Evolutionary conservation across 164 flowering plant species (phyloP), one percentile per base, ranked within the genome.

Genomic region (Nymphaea thermarum): DNA sequence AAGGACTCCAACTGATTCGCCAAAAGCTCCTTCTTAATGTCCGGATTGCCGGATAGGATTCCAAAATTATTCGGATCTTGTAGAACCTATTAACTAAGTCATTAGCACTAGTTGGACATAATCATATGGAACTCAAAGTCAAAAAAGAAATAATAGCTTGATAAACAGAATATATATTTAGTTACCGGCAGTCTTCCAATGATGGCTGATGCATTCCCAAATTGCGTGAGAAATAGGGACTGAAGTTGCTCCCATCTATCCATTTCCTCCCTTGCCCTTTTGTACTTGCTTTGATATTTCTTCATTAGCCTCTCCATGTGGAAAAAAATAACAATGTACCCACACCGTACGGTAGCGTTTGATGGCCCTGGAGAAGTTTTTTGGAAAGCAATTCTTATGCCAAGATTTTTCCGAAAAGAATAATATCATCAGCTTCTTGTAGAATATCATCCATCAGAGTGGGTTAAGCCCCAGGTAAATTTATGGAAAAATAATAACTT

Each of bases 1-100:
- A 93, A 76, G n/a, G 93, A 81, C 14, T 83, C 85, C 89, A 89
- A 77, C 78, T 93, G 97, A 77, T 86, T 67, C 62, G 65, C 79
- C 80, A 66, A 18, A 6, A 91, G 71, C 1, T 80, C 87, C 55
- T 82, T 81, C 70, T 53, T 75, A 43, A 91, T 76, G 15, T 86
- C 88, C 42, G 64, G 73, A 4, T 84, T 70, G 64, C 73, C 64
- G 60, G 69, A 74, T 76, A 93, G 77, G 15, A 41, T 67, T 45
- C 90, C 91, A 76, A 84, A 93, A 43, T 85, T 81, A 62, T 76
- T 77, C 3, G 72, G 17, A 43, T 86, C 79, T 69, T 74, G 79
- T 60, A 93, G 73, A 55, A 84, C 74, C 98, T 93, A 68, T 60
- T 8, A 55, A 71, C 8, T 47, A 7, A 44, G 68, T n/a, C 55